Evolutionary conservation across 1,284 basidiomycete genomes (phyloP), one percentile per base, ranked within the genome.

Genomic region (Pterulicium gracile): DNA sequence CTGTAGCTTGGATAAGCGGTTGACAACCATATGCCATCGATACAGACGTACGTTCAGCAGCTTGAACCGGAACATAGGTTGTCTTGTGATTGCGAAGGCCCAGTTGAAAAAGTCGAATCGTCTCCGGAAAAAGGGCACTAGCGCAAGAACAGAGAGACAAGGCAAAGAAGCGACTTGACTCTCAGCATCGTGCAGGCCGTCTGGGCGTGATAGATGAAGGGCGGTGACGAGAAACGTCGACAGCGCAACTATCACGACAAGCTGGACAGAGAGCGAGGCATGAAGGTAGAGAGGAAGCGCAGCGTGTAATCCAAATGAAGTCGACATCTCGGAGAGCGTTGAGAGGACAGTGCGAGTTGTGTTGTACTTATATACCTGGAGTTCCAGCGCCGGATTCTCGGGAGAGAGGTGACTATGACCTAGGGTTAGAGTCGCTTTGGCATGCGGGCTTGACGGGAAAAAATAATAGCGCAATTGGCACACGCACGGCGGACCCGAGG

Each of bases 41-140:
- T 39, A 46, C 44, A 50, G 47, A 56, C 54, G 48, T 47, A 68
- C 74, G 48, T 59, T 79, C 52, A 85, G 62, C 51, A 86, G 67
- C 32, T 72, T 70, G 63, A 86, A 83, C 61, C 78, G 76, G 57
- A 81, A 86, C 36, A 79, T 58, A 47, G 69, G 68, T 50, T 79
- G 68, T 3, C 78, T 78, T 27, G 80, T 80, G 44, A 72, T 72
- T 51, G 72, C 67, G 60, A 86, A 82, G 15, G 76, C 82, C 64
- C 75, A 74, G 55, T 75, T 77, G 50, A 86, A 56, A 60, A 86
- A 86, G 57, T 84, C 81, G 56, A 76, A 79, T 46, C 82, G 71
- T 54, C 62, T 64, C 45, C 70, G 72, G 58, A 84, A 85, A 67
- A 86, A 86, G 15, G 80, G 17, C 10, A 64, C 57, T 47, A 81